Base-by-base conservation (phyloP, 495 filamentous ascomycete genomes). In the Talaromyces ruber region DNA sequence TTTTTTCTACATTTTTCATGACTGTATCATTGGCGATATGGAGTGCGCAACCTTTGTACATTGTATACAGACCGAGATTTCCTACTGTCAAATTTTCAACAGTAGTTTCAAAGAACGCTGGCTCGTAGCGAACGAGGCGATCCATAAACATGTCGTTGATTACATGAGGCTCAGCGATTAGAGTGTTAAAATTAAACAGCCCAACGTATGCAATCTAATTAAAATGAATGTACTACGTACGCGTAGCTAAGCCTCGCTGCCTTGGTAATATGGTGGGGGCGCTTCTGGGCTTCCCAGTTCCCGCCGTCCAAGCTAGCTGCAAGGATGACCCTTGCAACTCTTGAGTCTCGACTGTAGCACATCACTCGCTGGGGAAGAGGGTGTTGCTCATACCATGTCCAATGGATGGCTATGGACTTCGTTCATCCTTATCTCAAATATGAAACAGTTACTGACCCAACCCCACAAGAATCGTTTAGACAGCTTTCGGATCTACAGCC, bases 41-140 rank as follows among this genome's bases (percentile, higher is more conserved):
- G 54, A 34, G 28, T 34, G 54, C 28, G 54, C 54, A 21, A 57
- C 54, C 29, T 34, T 57, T 57, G 54, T 57, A 57, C 54, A 57
- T 24, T 32, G 54, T 57, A 57, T 57, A 57, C 54, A 57, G n/a
- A 30, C 26, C n/a, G 34, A 34, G 18, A 22, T 34, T 18, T 34
- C 28, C 29, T 57, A 57, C 29, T 57, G 26, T 34, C 54, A 57
- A 54, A 57, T 57, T n/a, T 57, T 34, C 26, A 29, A 57, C 26
- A 7, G 22, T 24, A 14, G 28, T 26, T 53, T 47, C 39, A 26
- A 53, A 53, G 21, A 28, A 12, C 22, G 25, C 50, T 28, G 28
- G 50, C 25, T 3, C 21, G 5, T 14, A 28, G 21, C 9, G 3
- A 28, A 28, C n/a, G 47, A 28, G 21, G 6, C 50, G 12, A 53